Base-by-base conservation (phyloP, 2,329 filamentous ascomycete species). In the Fusarium sp. region DNA sequence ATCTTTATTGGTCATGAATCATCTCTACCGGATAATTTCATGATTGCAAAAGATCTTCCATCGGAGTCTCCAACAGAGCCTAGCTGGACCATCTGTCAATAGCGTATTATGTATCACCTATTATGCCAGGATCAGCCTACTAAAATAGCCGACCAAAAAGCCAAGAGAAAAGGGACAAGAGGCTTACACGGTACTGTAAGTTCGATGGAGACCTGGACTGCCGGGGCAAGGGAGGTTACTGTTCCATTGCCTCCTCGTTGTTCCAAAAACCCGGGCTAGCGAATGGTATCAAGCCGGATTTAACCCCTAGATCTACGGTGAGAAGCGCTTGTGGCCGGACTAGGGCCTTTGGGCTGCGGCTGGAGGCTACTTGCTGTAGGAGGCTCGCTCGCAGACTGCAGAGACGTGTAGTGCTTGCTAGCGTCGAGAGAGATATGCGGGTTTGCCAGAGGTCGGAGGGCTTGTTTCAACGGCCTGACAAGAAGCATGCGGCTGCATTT, bases 221-320 rank as follows among this genome's bases (percentile, higher is more conserved):
- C 61, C 66, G 65, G 66, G 66, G 66, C 65, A 69, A 68, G 65
- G 65, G 56, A 62, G 52, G 51, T 30, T 62, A 46, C 41, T 59
- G 53, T 68, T 53, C 65, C 65, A 56, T 44, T 55, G n/a, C 33
- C 52, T 69, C 53, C 56, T 68, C 62, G 19, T 56, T 67, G 61
- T 69, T 69, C 66, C 66, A 66, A 68, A 65, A 69, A 67, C 39
- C 51, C 65, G 66, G 66, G 62, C 66, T 69, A 68, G 65, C 66
- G 61, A 68, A 68, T 68, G 41, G 65, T 24, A 69, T 54, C 48
- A 56, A 39, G 32, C 40, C 66, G 65, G 66, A 45, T 69, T 68
- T 69, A 69, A 69, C 61, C 56, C 56, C 41, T 69, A 69, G 66
- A 68, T 68, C 66, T 62, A 51, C 65, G 65, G 66, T 69, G 65